Base-by-base conservation (phyloP, 768 basidiomycete species). In the Lentinula detonsa region DNA sequence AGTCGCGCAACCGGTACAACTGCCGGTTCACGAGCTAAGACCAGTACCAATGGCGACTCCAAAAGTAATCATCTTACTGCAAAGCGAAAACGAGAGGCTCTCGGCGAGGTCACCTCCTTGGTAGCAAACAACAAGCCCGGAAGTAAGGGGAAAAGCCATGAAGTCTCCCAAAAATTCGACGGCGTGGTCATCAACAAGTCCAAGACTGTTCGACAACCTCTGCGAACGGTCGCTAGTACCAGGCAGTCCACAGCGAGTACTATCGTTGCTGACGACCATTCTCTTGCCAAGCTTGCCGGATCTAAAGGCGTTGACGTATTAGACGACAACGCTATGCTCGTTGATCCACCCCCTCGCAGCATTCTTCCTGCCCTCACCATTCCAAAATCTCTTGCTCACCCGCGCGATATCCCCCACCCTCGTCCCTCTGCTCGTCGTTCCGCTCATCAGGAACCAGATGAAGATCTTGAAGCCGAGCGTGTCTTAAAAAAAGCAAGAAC, bases 11-110 rank as follows among this genome's bases (percentile, higher is more conserved):
- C 75, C 51, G 67, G 70, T 48, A 71, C 78, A 61, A 75, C 79
- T 54, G 73, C 74, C 65, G 73, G 76, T 59, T 71, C 75, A 23
- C 66, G 71, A 55, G 70, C 75, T 28, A 78, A 78, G 66, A 65
- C 72, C 35, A 65, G 73, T 70, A 28, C 57, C 74, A 51, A 72
- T 72, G 5, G 75, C 76, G 75, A 79, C 40, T 76, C 77, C 60
- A 76, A 79, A 60, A 69, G 74, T 31, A 83, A 86, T 46, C 73
- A 75, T 13, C 72, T 76, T 18, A 75, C 76, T 2, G 83, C 81
- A 37, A 90, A 90, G 70, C 82, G 90, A 59, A 92, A 91, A 71
- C 86, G 91, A 18, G 86, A 86, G 53, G 89, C 85, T 0, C 77
- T 93, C 45, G 82, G 83, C 15, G 91, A 93, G 69, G 87, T 92